A percentile compares a stretch with the other conserved stretches of the same genome.
phyloP scores from a whole-genome alignment of 2,329 filamentous ascomycete genomes.

The Tolypocladium ophioglossoides region DNA sequence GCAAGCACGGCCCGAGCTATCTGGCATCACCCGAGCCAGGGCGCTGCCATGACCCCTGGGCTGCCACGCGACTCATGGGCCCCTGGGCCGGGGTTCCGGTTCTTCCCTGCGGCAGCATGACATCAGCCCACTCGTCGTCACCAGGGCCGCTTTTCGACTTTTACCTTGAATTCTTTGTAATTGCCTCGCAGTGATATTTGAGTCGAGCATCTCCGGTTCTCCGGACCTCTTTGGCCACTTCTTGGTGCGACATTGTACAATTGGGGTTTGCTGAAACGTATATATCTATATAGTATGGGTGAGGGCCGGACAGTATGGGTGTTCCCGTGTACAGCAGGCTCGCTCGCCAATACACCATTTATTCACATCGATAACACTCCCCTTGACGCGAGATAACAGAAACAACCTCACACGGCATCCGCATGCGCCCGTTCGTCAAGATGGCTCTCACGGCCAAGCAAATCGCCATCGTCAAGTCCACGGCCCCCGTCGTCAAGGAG shows the following conservation, averaged over 20 bases:
- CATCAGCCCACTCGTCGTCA: background rate
- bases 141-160: background rate
- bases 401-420: background rate
- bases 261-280: background rate
- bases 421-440: background rate
- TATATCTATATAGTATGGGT: too few species aligned
- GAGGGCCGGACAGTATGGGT: background rate
- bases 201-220: background rate
- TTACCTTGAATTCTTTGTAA: background rate
- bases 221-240: background rate
- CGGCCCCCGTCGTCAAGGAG: slow-evolving; percentile 58
- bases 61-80: background rate
- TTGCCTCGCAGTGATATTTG: background rate
- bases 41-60: background rate
- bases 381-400: background rate
- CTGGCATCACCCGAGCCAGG: background rate
- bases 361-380: too few species aligned
- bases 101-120: background rate
- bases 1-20: background rate
- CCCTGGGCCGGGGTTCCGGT: background rate
- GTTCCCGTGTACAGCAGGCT: background rate
- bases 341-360: background rate
- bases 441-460: slow-evolving; percentile 52
- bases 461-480: slow-evolving; percentile 63
- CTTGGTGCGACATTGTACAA: too few species aligned